These are phyloP conservation scores for Calonectria montana DNA, from an alignment of 2,329 filamentous ascomycete genomes.

Conservation along the genomic window DNA sequence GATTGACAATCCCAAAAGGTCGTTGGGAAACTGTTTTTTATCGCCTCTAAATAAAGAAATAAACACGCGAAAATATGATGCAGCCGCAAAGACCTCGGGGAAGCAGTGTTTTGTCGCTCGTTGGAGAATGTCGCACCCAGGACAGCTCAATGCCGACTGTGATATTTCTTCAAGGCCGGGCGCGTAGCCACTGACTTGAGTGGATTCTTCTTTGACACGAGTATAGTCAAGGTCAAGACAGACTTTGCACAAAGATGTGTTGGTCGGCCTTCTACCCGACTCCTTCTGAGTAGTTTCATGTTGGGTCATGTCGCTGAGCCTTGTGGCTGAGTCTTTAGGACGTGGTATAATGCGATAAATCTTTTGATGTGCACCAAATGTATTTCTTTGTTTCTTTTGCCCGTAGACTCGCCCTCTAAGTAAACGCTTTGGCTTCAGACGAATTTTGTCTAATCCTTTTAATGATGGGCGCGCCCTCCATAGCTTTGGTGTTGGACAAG, in stretches of 20 bases:
- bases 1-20: conserved; percentile 14
- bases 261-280: not conserved
- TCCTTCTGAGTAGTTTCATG: not conserved
- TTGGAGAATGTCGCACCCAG: conserved; percentile 13
- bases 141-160: conserved; percentile 1
- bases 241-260: not conserved
- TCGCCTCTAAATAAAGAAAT: conserved; percentile 16
- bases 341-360: not conserved
- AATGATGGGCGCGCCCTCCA: not conserved
- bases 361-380: too few relatives aligned
- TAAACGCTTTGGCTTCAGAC: not conserved
- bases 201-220: not conserved
- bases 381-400: not conserved
- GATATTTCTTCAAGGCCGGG: conserved; percentile 11
- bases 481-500: not conserved
- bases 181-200: not conserved
- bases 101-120: conserved; percentile 20
- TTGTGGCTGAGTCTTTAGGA: not conserved
- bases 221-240: conserved; percentile 10
- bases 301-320: conserved; percentile 10
- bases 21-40: not conserved
- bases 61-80: conserved; percentile 10
- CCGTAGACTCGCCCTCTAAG: not conserved
- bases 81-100: conserved; percentile 7
- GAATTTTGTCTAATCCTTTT: too few relatives aligned